Conservation (phyloP, 2,329 filamentous ascomycete genomes). For the Diaporthe caulivora region DNA sequence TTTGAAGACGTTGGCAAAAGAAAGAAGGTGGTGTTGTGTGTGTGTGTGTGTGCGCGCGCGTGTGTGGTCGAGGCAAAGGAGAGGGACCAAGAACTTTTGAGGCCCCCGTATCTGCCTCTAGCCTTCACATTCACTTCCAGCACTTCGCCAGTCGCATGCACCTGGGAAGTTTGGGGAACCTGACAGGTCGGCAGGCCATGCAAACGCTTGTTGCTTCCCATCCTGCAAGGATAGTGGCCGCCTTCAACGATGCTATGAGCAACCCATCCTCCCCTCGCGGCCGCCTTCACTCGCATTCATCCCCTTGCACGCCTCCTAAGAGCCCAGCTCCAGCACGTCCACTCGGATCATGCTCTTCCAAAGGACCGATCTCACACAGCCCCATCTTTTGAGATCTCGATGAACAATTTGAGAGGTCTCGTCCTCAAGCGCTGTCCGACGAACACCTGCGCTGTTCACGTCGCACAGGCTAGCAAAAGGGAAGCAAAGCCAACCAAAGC, state of each 20-base stretch:
- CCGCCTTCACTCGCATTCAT: not conserved
- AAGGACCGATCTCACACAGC: not conserved
- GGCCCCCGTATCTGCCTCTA: not conserved
- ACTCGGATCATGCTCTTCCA: constrained; percentile 22
- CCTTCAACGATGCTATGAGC: not conserved
- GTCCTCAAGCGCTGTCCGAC: not conserved
- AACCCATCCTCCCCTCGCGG: not conserved
- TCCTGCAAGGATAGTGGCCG: not conserved
- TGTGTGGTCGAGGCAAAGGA: not conserved
- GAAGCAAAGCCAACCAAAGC: not conserved
- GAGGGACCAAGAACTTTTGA: not conserved
- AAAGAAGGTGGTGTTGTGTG: not conserved
- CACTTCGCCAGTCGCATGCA: not conserved
- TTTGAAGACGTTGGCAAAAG: not conserved
- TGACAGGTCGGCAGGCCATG: not conserved
- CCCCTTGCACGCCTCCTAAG: too few relatives aligned
- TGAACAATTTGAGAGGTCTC: not conserved
- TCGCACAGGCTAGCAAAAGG: too few relatives aligned
- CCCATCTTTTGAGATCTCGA: too few relatives aligned
- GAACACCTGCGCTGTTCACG: not conserved
- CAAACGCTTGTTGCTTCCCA: not conserved
- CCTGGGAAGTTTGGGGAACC: not conserved
- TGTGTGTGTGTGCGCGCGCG: not conserved
- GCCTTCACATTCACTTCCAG: not conserved
- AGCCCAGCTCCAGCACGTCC: constrained; percentile 14